Conservation (phyloP, 805 yeast genomes). For the Candida khao-thaluensis region DNA sequence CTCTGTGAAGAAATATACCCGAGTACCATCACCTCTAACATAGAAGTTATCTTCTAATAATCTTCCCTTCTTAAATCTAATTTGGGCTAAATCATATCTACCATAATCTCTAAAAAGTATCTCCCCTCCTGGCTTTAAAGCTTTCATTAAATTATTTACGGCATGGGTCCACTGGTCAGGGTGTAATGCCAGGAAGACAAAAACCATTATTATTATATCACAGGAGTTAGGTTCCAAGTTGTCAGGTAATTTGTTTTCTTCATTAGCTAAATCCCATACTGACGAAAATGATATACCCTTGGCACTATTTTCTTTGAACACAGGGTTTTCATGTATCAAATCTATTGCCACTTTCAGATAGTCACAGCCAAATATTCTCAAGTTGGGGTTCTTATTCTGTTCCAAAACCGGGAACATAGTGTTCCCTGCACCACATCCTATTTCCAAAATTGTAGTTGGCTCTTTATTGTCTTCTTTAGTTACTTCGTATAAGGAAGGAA, state of each 20-base stretch:
- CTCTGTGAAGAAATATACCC: conserved; percentile 96
- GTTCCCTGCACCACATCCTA: conserved; percentile 98
- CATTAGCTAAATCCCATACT: conserved; percentile 93
- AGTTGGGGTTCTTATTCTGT: conserved; percentile 76
- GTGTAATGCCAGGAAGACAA: conserved; percentile 87
- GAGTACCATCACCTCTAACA: conserved; percentile 95
- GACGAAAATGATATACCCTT: conserved; percentile 66
- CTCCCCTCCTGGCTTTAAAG: conserved; percentile 90
- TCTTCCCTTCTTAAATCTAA: conserved; percentile 86
- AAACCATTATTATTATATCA: conserved; percentile 92
- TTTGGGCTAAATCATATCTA: conserved; percentile 92
- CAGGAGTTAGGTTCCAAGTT: conserved; percentile 77
- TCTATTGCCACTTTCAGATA: conserved; percentile 89
- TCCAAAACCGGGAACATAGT: conserved; percentile 87
- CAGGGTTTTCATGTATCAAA: conserved; percentile 64
- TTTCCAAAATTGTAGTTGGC: conserved; percentile 75
- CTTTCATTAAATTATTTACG: conserved; percentile 60
- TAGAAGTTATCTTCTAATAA: conserved; percentile 89
- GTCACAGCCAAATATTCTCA: conserved; percentile 82
- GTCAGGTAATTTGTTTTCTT: conserved; percentile 73
- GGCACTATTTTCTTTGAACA: conserved; percentile 51
- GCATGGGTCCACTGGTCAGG: conserved; percentile 92
- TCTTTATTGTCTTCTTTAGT: conserved; percentile 66
- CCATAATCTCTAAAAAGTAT: conserved; percentile 93
- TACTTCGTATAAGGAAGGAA: conserved; percentile 78